A percentile compares a stretch with the other conserved stretches of the same genome.
Conservation (phyloP, 1,284 basidiomycete genomes). For the Puccinia coronata region DNA sequence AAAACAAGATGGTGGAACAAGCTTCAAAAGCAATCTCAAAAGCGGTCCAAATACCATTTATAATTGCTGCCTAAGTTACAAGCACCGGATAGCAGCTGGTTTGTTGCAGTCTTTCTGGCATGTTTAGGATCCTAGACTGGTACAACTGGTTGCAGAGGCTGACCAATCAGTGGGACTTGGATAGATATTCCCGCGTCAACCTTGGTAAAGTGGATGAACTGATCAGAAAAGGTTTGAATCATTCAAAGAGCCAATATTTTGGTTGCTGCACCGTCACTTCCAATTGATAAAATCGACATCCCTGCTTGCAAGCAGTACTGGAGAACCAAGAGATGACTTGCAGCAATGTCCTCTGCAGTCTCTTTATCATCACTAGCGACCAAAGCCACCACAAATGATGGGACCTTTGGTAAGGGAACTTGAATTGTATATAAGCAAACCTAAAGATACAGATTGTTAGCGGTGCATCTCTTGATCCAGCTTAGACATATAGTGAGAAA, state of each 20-base stretch:
- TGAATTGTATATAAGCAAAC: too few species aligned
- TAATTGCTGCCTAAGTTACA: too few species aligned
- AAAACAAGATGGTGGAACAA: too few species aligned
- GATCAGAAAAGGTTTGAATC: not conserved
- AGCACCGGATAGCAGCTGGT: slow-evolving; percentile 32
- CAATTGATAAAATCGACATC: slow-evolving; percentile 25
- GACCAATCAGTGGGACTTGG: slow-evolving; percentile 19
- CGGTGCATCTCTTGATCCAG: not conserved
- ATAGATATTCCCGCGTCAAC: not conserved
- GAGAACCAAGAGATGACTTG: not conserved
- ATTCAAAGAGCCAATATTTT: slow-evolving; percentile 10
- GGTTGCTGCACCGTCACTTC: slow-evolving; percentile 33
- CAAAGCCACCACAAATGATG: slow-evolving; percentile 28
- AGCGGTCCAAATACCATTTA: too few species aligned
- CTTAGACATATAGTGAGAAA: not conserved
- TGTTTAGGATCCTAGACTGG: slow-evolving; percentile 29
- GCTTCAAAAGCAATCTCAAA: too few species aligned
- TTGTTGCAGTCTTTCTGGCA: slow-evolving; percentile 18
- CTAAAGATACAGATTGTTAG: not conserved
- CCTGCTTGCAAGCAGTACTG: slow-evolving; percentile 17
- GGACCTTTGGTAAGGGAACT: not conserved
- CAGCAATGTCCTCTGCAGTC: slow-evolving; percentile 26
- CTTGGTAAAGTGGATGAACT: not conserved
- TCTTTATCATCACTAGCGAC: slow-evolving; percentile 26
- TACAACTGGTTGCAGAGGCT: slow-evolving; percentile 16